Conservation (phyloP, 306 rosid species). For the Vigna radiata region DNA sequence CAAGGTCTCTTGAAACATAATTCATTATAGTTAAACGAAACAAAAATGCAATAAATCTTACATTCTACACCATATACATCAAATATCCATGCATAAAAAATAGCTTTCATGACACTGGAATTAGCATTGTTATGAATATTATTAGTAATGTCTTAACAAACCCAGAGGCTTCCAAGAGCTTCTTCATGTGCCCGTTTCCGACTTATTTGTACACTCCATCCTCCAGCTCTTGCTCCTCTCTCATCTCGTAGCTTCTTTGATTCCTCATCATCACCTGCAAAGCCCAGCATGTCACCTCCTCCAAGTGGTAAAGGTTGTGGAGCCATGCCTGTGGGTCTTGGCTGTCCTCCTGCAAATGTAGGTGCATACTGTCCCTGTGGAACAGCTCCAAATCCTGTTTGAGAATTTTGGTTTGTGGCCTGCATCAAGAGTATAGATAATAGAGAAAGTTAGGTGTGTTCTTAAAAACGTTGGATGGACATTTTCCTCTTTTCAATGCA, state of each 20-base stretch:
- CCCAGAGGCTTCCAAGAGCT: slow-evolving; percentile 93
- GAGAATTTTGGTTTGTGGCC: slow-evolving; percentile 65
- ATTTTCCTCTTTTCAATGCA: too few relatives aligned
- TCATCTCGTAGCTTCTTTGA: slow-evolving; percentile 68
- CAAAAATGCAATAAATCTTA: slow-evolving; percentile 32
- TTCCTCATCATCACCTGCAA: slow-evolving; percentile 70
- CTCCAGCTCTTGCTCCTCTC: slow-evolving; percentile 82
- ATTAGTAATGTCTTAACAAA: slow-evolving; percentile 43
- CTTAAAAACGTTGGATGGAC: background rate
- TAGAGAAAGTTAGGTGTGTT: background rate
- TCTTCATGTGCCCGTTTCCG: slow-evolving; percentile 87
- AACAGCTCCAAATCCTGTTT: slow-evolving; percentile 63
- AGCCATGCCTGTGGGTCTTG: slow-evolving; percentile 84
- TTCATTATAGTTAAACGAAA: background rate
- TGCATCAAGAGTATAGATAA: slow-evolving; percentile 43
- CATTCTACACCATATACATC: slow-evolving; percentile 41
- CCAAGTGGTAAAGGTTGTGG: slow-evolving; percentile 84
- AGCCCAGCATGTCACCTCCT: slow-evolving; percentile 64
- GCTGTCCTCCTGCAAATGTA: slow-evolving; percentile 82
- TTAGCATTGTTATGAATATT: background rate
- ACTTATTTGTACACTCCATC: slow-evolving; percentile 80
- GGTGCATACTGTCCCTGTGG: slow-evolving; percentile 90
- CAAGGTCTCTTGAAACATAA: background rate
- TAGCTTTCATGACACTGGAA: background rate
- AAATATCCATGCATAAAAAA: background rate